Percentiles rank a stretch among this genome's conserved stretches.
These are phyloP conservation scores for Trichosporon faecale DNA, from an alignment of 1,284 basidiomycete species.

Conservation along the genomic window DNA sequence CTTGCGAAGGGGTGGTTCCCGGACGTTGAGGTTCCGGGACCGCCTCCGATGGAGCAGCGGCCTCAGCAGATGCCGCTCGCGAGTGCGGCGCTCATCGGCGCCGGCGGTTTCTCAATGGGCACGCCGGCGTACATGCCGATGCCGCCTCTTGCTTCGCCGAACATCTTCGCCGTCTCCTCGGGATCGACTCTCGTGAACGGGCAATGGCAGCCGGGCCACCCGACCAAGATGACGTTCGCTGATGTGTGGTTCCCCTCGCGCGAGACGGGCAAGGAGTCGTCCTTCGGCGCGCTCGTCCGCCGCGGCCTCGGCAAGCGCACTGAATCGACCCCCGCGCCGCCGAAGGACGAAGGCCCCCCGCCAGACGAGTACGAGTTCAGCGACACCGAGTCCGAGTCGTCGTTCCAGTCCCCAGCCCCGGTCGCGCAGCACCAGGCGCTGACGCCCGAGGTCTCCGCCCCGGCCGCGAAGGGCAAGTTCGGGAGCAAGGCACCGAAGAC, in stretches of 20 bases:
- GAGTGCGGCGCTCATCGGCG: slow-evolving; percentile 35
- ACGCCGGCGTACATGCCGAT: slow-evolving; percentile 22
- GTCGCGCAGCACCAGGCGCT: slow-evolving; percentile 3
- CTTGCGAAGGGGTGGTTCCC: slow-evolving; percentile 37
- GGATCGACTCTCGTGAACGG: slow-evolving; percentile 46
- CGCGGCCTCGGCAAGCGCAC: slow-evolving; percentile 24
- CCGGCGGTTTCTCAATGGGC: slow-evolving; percentile 25
- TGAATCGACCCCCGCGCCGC: background rate
- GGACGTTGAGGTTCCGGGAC: slow-evolving; percentile 38
- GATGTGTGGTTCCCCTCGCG: slow-evolving; percentile 46
- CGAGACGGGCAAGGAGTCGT: slow-evolving; percentile 28
- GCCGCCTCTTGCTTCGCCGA: slow-evolving; percentile 20
- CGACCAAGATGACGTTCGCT: slow-evolving; percentile 39
- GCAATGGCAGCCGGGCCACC: slow-evolving; percentile 38
- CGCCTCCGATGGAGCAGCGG: slow-evolving; percentile 29
- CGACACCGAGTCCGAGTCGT: slow-evolving; percentile 19
- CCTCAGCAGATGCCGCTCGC: background rate
- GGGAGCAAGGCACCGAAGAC: slow-evolving; percentile 16
- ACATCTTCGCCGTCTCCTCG: slow-evolving; percentile 32
- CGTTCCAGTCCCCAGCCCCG: slow-evolving; percentile 5
- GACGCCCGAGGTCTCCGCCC: slow-evolving; percentile 1
- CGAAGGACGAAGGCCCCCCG: slow-evolving; percentile 14
- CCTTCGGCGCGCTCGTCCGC: slow-evolving; percentile 35
- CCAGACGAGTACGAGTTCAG: slow-evolving; percentile 23
- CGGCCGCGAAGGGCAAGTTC: slow-evolving; percentile 15